Base-by-base conservation (phyloP, 225 moss, liverwort and hornwort genomes). In the Rhytidiadelphus loreus region DNA sequence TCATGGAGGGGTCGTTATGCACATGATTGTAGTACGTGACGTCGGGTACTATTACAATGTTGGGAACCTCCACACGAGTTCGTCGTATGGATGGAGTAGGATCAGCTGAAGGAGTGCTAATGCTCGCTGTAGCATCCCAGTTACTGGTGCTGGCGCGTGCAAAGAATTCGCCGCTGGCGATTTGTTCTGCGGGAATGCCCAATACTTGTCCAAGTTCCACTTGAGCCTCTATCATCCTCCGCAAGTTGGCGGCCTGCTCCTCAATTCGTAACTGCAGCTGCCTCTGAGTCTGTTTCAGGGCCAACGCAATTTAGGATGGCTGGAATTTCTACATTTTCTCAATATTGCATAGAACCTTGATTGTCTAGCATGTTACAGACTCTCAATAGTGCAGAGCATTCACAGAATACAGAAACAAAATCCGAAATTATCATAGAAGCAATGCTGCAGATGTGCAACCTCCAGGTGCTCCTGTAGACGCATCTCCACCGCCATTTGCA, bases 381-480 rank as follows among this genome's bases (percentile, higher is more conserved):
- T 57, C 25, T n/a, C 26, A 26, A 5, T 53, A 78, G 24, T 16
- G 25, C 56, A n/a, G 78, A 57, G 78, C 39, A 57, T 57, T 28
- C 9, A 18, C 15, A 57, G 78, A 78, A 57, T 39, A 56, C 30
- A 46, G 48, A 85, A 43, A 11, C 16, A 8, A 35, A 62, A 32
- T 33, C 48, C 60, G 46, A 61, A 60, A 44, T n/a, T 4, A n/a
- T 65, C 52, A 61, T 20, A 39, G 35, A 41, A 53, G 19, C 26
- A 39, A 55, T 55, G 69, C 41, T 43, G 56, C 52, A 74, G 61
- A 56, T 81, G 69, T 63, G 46, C 25, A n/a, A 95, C 97, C 96
- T 98, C 98, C 28, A 96, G 90, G 81, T 98, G 98, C 86, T 96
- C 96, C 85, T 93, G 94, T 32, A 98, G 91, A 48, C 94, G 93